Base-by-base conservation (phyloP, 257 asterid genomes). In the Solanum neorickii region DNA sequence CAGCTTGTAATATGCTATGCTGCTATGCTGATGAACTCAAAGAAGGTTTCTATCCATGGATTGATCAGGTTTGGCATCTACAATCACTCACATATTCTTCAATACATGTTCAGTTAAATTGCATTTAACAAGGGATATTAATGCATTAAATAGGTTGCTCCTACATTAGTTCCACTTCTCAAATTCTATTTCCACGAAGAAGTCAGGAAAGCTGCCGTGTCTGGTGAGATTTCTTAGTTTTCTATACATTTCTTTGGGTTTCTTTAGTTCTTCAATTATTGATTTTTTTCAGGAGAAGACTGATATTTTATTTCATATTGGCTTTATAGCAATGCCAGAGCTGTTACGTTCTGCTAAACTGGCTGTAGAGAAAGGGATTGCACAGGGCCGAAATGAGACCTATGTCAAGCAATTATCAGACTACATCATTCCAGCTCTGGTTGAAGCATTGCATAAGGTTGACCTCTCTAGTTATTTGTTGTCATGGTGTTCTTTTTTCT, bases 41-140 rank as follows among this genome's bases (percentile, higher is more conserved):
- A 89, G 99, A 97, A 92, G 99, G 99, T 88, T 97, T 96, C 92
- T 97, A 91, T 90, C 99, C 99, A 25, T 97, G 99, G 99, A 96
- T 97, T 52, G 99, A 97, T 92, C 99, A 97, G 98, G 99, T 97
- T 89, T 89, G 87, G 94, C 91, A 37, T 87, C 72, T 65, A 3
- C 62, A 69, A 69, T 65, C 27, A 69, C 18, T 78, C 56, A 20
- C 35, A 42, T 66, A 66, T 68, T 88, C 52, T 27, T 37, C 41
- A 66, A 1, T 47, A 37, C 49, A 10, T 77, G 16, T 62, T 68
- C 44, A 16, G 69, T 47, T 27, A 29, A 82, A 27, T 27, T 13
- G 56, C 46, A 44, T 29, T 84, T 47, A 31, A 62, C 25, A 25
- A 60, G 31, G 46, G 83, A 39, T 15, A 66, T 5, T 82, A 59